These are phyloP conservation scores for Bretschneidera sinensis DNA, from an alignment of 345 rosid genomes.

Conservation along the genomic window DNA sequence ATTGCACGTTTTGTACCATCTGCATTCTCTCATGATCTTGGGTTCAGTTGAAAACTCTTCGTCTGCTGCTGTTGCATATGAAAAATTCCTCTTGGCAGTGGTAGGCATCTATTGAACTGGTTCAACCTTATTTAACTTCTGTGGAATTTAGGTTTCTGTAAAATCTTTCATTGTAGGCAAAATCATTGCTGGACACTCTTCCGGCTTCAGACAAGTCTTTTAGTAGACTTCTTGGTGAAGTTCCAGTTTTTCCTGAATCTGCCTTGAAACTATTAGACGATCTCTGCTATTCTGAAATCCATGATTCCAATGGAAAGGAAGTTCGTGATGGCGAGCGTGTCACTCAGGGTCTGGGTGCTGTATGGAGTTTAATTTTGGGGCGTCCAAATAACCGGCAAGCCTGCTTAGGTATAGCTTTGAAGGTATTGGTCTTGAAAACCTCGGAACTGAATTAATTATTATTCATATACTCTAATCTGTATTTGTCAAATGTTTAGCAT, in stretches of 20 bases:
- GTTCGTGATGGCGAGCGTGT: constrained; percentile 77
- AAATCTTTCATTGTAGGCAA: constrained; percentile 49
- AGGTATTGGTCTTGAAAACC: constrained; percentile 38
- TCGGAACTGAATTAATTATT: background rate
- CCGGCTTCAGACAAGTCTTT: constrained; percentile 96
- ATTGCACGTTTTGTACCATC: constrained; percentile 73
- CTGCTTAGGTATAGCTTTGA: constrained; percentile 81
- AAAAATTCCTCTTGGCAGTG: constrained; percentile 76
- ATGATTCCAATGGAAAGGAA: constrained; percentile 57
- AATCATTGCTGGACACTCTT: constrained; percentile 71
- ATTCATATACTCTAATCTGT: background rate
- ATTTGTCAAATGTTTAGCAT: background rate
- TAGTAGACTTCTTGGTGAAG: constrained; percentile 91
- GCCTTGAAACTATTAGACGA: constrained; percentile 67
- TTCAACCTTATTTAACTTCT: constrained; percentile 13
- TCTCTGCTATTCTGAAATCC: constrained; percentile 65
- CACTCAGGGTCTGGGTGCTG: constrained; percentile 96
- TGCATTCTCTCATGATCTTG: constrained; percentile 47
- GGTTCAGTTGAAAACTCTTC: constrained; percentile 46
- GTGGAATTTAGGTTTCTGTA: constrained; percentile 17
- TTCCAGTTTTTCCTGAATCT: constrained; percentile 73
- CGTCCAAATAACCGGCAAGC: constrained; percentile 81
- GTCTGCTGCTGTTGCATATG: constrained; percentile 52
- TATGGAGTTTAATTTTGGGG: constrained; percentile 92
- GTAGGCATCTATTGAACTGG: constrained; percentile 39